These are phyloP conservation scores for Lobosporangium transversale DNA, from an alignment of 192 early-diverging fungal species.

Conservation along the genomic window DNA sequence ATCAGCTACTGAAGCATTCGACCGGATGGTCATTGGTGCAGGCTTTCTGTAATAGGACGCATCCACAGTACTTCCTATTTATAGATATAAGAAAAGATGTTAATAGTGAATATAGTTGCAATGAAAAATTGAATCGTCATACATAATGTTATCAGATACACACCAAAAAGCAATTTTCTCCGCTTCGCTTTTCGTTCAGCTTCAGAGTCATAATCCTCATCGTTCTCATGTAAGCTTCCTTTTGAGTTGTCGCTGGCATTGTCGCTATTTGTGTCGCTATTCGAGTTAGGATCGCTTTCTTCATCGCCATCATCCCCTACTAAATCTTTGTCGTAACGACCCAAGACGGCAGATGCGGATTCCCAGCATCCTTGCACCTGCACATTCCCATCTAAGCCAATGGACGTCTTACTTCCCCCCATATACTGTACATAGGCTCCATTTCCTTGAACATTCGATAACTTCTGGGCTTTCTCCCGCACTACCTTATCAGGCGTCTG, in stretches of 20 bases:
- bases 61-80: constrained; percentile 23
- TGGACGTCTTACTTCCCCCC: constrained; percentile 13
- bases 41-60: constrained; percentile 43
- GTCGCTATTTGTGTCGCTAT: background rate
- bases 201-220: constrained; percentile 35
- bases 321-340: constrained; percentile 31
- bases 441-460: background rate
- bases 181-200: constrained; percentile 41
- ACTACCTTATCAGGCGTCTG: constrained; percentile 41
- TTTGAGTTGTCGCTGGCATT: background rate
- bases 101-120: background rate
- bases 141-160: too few relatives aligned
- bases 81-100: background rate
- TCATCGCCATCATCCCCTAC: constrained; percentile 15
- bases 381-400: constrained; percentile 26
- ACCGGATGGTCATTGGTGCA: background rate
- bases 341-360: constrained; percentile 21
- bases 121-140: too few relatives aligned
- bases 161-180: constrained; percentile 49
- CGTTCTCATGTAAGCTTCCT: background rate
- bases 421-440: constrained; percentile 21
- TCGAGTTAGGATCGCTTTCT: background rate
- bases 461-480: constrained; percentile 27
- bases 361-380: constrained; percentile 31
- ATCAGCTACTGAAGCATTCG: background rate